Conservation (phyloP, 2,329 filamentous ascomycete genomes). For the Ophiostoma australiae region DNA sequence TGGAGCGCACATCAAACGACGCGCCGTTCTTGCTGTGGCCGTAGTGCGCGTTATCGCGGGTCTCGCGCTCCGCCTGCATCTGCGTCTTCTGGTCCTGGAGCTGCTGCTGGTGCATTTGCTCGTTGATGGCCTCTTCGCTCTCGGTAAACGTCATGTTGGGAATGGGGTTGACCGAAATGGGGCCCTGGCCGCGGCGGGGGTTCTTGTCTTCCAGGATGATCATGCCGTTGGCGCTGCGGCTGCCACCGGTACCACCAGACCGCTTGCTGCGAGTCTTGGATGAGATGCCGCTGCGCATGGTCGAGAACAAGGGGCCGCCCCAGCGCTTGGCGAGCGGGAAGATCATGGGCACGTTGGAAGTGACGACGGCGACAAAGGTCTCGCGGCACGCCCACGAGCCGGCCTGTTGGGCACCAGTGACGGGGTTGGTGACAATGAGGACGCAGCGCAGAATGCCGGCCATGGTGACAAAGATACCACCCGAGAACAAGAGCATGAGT, state of each 20-base stretch:
- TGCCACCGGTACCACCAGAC: constrained; percentile 14
- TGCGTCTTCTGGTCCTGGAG: constrained; percentile 3
- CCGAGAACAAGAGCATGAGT: constrained; percentile 50
- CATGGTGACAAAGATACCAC: constrained; percentile 52
- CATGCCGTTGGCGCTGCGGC: constrained; percentile 22
- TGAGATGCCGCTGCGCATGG: constrained; percentile 13
- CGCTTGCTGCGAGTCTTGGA: constrained; percentile 2
- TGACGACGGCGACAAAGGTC: constrained; percentile 31
- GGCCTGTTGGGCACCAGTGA: constrained; percentile 37
- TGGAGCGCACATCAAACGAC: not conserved
- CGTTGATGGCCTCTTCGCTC: constrained; percentile 32
- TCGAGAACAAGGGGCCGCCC: constrained; percentile 21
- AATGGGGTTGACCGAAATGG: constrained; percentile 31
- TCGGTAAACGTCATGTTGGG: constrained; percentile 31
- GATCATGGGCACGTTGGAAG: constrained; percentile 30
- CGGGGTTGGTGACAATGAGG: constrained; percentile 42
- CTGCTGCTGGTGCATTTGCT: constrained; percentile 22
- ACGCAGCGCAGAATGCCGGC: constrained; percentile 51
- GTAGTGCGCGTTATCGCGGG: not conserved
- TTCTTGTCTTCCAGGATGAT: constrained; percentile 32
- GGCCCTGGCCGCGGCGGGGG: constrained; percentile 31
- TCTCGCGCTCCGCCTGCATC: not conserved
- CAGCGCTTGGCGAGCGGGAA: constrained; percentile 28
- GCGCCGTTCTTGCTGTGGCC: constrained; percentile 12
- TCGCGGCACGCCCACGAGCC: constrained; percentile 38